Evolutionary conservation across 2,329 filamentous ascomycete species (phyloP), one percentile per base, ranked within the genome.

Genomic region (Neonectria magnoliae): DNA sequence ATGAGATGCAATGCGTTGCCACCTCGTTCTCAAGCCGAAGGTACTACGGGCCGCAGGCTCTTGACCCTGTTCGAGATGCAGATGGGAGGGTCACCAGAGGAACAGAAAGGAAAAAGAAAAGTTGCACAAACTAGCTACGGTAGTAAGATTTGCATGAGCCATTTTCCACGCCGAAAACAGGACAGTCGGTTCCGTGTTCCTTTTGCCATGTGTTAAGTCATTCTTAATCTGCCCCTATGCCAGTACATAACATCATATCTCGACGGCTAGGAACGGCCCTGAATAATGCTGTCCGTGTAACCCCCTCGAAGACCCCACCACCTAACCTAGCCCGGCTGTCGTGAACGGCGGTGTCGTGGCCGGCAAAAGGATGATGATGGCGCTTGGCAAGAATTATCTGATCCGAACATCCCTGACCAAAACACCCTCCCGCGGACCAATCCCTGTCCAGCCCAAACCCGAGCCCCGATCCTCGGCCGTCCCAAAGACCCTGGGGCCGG

Each of bases 341-440:
- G 11, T 41, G 38, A 41, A 16, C 38, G 33, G 33, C 33, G 33
- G 33, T 36, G 33, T 36, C 33, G n/a, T 20, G 38, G 11, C 38
- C 38, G 38, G n/a, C 38, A 42, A 42, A 41, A 20, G n/a, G n/a
- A 42, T 42, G 38, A 18, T 10, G 38, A 38, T 38, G 14, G 14
- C 5, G 36, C 36, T 38, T 38, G 36, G 36, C 36, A 38, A 71
- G 68, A 73, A 75, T 79, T 79, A 79, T 79, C 77, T 77, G 77
- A 79, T 79, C 77, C 76, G 73, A 74, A 45, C 29, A 70, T 62
- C 66, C 66, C 70, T 60, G 57, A n/a, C 9, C 51, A 60, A 52
- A 62, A 62, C 44, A 53, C 51, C 42, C 36, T 45, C 60, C 52
- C 29, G 50, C 64, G 25, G 45, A 41, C 48, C 61, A 57, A 66